Evolutionary conservation across 441 rosid genomes (phyloP).

Genomic region (Codiaeum variegatum): DNA sequence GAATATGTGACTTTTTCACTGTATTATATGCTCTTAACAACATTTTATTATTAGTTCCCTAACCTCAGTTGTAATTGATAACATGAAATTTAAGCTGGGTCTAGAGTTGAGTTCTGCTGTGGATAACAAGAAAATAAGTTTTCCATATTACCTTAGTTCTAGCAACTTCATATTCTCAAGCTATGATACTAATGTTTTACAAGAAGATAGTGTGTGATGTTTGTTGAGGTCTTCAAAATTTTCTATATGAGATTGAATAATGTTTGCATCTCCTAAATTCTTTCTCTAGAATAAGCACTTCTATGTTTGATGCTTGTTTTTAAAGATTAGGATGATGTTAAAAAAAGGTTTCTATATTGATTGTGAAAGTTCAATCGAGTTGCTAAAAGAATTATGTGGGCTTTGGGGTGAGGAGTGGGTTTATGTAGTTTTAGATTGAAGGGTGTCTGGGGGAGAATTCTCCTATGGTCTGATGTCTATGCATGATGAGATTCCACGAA

Average conservation of each 20-base stretch:
- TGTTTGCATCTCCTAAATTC: neutral
- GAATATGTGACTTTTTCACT: no score
- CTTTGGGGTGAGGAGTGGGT: neutral
- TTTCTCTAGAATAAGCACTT: neutral
- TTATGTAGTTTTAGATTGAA: neutral
- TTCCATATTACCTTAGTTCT: neutral
- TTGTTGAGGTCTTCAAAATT: no score
- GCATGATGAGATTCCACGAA: neutral
- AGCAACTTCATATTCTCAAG: neutral
- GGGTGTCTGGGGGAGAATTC: neutral
- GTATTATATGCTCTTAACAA: no score
- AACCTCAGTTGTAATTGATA: neutral
- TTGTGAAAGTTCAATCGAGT: neutral
- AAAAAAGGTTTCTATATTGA: neutral
- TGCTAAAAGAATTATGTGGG: neutral
- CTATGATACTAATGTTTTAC: neutral
- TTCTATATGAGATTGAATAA: neutral
- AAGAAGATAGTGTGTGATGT: neutral
- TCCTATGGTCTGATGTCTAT: neutral
- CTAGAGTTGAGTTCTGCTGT: neutral
- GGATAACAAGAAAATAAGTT: neutral
- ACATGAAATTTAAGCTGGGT: neutral
- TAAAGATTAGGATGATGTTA: neutral
- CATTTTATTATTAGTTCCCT: neutral
- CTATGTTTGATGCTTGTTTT: neutral